phyloP scores from a whole-genome alignment of 2,329 filamentous ascomycete genomes.

The Cercospora citrullina region DNA sequence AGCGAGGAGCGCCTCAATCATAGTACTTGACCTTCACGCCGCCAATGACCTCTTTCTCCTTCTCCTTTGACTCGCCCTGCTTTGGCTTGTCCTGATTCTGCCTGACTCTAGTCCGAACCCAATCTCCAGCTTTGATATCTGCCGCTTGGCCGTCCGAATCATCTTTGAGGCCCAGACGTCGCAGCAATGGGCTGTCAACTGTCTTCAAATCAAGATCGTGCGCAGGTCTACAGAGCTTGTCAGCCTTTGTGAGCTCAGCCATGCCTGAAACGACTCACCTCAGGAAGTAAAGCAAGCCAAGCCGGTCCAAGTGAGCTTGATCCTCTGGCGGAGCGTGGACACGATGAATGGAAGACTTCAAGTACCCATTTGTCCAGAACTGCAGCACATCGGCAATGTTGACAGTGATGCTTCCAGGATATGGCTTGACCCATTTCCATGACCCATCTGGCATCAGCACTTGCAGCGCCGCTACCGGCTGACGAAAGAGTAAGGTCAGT shows the following conservation, averaged over 20 bases:
- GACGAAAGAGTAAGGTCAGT: slow-evolving; percentile 47
- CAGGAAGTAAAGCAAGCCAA: slow-evolving; percentile 48
- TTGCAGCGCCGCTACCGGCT: slow-evolving; percentile 46
- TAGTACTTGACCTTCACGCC: slow-evolving; percentile 40
- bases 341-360: slow-evolving; percentile 54
- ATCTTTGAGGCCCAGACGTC: slow-evolving; percentile 29
- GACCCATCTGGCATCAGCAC: slow-evolving; percentile 39
- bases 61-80: slow-evolving; percentile 27
- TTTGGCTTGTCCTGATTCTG: slow-evolving; percentile 33
- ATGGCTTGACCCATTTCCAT: slow-evolving; percentile 47
- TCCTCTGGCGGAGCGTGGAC: slow-evolving; percentile 52
- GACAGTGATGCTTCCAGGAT: slow-evolving; percentile 45
- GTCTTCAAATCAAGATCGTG: slow-evolving; percentile 33
- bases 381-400: slow-evolving; percentile 46
- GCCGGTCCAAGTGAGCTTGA: slow-evolving; percentile 48
- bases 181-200: slow-evolving; percentile 33
- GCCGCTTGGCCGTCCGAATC: slow-evolving; percentile 24
- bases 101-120: slow-evolving; percentile 34
- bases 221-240: slow-evolving; percentile 24
- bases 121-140: slow-evolving; percentile 34
- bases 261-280: slow-evolving; percentile 12
- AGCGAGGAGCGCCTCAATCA: slow-evolving; percentile 21
- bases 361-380: slow-evolving; percentile 44
- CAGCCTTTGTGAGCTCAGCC: too few relatives aligned
- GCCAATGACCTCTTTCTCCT: slow-evolving; percentile 35